Evolutionary conservation across 495 filamentous ascomycete species (phyloP), one percentile per base, ranked within the genome.

Genomic region (Aspergillus heteromorphus): DNA sequence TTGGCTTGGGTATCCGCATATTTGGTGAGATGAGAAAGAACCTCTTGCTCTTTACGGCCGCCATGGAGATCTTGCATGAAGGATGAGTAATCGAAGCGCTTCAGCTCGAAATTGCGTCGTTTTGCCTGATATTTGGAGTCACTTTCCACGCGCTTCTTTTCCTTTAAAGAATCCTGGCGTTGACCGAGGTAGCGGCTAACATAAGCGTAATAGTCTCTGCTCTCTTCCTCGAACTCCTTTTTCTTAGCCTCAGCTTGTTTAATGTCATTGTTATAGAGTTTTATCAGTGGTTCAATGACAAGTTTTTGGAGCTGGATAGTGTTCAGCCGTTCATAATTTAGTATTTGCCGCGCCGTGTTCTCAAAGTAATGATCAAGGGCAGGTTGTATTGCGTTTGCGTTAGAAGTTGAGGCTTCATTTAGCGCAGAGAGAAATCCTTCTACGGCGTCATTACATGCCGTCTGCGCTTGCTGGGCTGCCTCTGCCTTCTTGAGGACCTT

Each of bases 41-140:
- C 87, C 66, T 97, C 93, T 66, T 97, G 93, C 59, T 99, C 95
- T 64, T 97, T 97, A 54, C 93, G 88, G 25, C 93, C 93, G 20
- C 93, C 93, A 61, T 97, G 93, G 10, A 99, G 78, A 74, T 99
- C 93, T 56, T 97, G 92, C 91, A 99, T 96, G 66, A 97, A 99
- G 10, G 91, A 95, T 16, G 91, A 97, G 69, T 99, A 99, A 71
- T 99, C 93, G 55, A 99, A 99, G 9, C 95, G 86, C 72, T 91
- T 97, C 36, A 99, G 75, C 71, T 99, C 93, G 60, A 97, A 99
- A 55, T 89, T 95, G 34, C 87, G 86, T 48, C 92, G 84, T 66
- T 96, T 97, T 2, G 80, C 83, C 67, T 99, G 92, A 67, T 99
- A 99, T 61, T 99, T 99, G 18, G 86, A 85, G 63, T 99, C 93